phyloP scores from a whole-genome alignment of 352 stramenopile genomes.

The Phytopythium cucurbitacearum region DNA sequence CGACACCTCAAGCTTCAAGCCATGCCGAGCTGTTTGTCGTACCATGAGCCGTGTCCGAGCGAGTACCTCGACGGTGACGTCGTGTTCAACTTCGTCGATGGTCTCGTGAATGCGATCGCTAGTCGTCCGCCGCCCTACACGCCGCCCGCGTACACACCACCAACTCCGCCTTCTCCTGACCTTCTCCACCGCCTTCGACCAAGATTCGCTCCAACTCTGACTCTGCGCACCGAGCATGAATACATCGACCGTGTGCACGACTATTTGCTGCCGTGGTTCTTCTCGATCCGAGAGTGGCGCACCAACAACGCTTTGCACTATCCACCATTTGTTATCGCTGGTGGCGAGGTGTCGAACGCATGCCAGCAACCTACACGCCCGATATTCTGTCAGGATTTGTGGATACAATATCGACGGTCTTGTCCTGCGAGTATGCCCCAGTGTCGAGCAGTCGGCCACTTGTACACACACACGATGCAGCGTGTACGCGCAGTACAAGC shows the following conservation, averaged over 20 bases:
- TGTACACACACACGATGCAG: background rate
- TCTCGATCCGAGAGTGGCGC: conserved; percentile 23
- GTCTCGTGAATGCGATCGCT: conserved; percentile 16
- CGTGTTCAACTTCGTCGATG: conserved; percentile 33
- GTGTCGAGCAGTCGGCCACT: background rate
- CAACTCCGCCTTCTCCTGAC: background rate
- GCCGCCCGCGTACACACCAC: background rate
- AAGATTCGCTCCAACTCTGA: background rate
- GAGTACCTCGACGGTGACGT: conserved; percentile 9
- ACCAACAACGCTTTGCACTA: conserved; percentile 25
- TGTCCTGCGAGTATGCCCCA: background rate
- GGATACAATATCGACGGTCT: background rate
- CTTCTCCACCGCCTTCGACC: background rate
- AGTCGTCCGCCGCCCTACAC: conserved; percentile 3
- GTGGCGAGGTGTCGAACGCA: background rate
- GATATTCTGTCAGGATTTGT: background rate
- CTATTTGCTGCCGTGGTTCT: conserved; percentile 29
- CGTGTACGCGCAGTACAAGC: background rate
- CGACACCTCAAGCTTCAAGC: conserved; percentile 7
- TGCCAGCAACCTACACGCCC: background rate
- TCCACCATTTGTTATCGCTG: conserved; percentile 28
- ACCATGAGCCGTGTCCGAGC: conserved; percentile 10
- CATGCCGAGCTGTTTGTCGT: conserved; percentile 25
- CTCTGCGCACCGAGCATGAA: conserved; percentile 17
- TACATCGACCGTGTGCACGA: conserved; percentile 39